Percentiles rank a stretch among this genome's conserved stretches.
Conservation (phyloP, 257 asterid genomes). For the Gentiana dahurica region DNA sequence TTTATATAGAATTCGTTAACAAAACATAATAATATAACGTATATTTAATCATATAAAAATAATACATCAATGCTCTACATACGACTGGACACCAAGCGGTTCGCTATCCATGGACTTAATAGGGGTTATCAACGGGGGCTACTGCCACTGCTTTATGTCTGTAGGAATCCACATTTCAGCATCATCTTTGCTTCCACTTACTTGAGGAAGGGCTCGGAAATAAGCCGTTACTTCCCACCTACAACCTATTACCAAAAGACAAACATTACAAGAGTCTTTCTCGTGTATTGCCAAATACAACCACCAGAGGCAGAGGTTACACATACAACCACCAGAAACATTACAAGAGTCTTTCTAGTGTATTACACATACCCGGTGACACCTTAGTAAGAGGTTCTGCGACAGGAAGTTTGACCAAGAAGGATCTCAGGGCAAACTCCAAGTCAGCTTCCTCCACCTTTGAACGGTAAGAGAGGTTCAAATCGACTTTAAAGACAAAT, state of each 20-base stretch:
- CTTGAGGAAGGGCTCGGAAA: conserved; percentile 54
- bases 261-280: background rate
- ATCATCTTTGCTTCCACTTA: conserved; percentile 34
- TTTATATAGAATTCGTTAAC: too few relatives aligned
- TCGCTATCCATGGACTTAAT: conserved; percentile 81
- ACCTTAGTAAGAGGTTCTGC: conserved; percentile 56
- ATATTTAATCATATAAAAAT: too few relatives aligned
- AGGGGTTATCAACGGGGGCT: conserved; percentile 63
- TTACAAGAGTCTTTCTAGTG: background rate
- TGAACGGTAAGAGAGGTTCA: conserved; percentile 49
- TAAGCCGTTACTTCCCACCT: conserved; percentile 90
- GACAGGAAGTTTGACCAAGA: conserved; percentile 70
- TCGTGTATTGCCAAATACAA: too few relatives aligned
- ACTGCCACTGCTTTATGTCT: conserved; percentile 77
- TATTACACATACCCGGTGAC: conserved; percentile 44
- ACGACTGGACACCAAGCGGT: conserved; percentile 76
- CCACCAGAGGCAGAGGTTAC: too few relatives aligned
- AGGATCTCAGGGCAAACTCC: conserved; percentile 73
- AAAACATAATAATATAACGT: too few relatives aligned
- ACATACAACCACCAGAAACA: too few relatives aligned
- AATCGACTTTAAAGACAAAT: conserved; percentile 68
- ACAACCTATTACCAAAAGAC: conserved; percentile 36
- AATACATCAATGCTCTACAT: too few relatives aligned
- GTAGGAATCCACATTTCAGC: conserved; percentile 79
- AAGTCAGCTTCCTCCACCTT: conserved; percentile 56